Conservation (phyloP, 192 early-diverging fungal species). For the Gamsiella multidivaricata region DNA sequence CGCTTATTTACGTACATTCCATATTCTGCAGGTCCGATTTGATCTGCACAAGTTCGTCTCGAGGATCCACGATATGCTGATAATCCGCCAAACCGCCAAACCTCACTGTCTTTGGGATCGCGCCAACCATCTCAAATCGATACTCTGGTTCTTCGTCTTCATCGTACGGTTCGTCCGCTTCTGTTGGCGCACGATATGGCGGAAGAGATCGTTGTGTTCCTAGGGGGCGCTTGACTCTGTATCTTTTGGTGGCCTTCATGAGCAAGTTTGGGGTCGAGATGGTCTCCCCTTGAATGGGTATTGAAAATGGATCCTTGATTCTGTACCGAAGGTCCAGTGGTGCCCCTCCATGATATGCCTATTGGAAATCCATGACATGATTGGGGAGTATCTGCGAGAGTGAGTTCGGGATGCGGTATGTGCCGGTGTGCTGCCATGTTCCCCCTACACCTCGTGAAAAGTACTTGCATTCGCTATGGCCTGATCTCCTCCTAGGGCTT, state of each 20-base stretch:
- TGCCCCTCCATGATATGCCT: conserved; percentile 46
- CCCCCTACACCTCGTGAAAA: neutral
- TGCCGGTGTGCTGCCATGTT: neutral
- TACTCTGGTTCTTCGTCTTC: conserved; percentile 32
- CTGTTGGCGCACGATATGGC: conserved; percentile 29
- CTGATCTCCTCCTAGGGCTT: conserved; percentile 33
- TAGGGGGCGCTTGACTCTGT: conserved; percentile 39
- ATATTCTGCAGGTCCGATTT: conserved; percentile 35
- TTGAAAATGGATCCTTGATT: conserved; percentile 34
- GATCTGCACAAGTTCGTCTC: conserved; percentile 27
- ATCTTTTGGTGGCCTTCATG: conserved; percentile 35
- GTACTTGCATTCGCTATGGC: conserved; percentile 36
- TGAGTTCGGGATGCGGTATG: neutral
- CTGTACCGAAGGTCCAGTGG: conserved; percentile 37
- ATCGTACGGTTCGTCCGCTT: conserved; percentile 31
- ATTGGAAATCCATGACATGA: no score
- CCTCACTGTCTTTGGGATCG: conserved; percentile 29
- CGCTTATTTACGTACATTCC: conserved; percentile 32
- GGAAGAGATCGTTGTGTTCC: conserved; percentile 24
- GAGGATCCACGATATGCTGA: conserved; percentile 46
- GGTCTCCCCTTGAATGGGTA: conserved; percentile 40
- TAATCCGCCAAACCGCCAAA: conserved; percentile 46
- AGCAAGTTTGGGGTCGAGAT: conserved; percentile 32
- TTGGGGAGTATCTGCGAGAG: no score
- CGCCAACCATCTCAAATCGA: conserved; percentile 23